These are phyloP conservation scores for Naganishia randhawae DNA, from an alignment of 768 basidiomycete species.

Conservation along the genomic window DNA sequence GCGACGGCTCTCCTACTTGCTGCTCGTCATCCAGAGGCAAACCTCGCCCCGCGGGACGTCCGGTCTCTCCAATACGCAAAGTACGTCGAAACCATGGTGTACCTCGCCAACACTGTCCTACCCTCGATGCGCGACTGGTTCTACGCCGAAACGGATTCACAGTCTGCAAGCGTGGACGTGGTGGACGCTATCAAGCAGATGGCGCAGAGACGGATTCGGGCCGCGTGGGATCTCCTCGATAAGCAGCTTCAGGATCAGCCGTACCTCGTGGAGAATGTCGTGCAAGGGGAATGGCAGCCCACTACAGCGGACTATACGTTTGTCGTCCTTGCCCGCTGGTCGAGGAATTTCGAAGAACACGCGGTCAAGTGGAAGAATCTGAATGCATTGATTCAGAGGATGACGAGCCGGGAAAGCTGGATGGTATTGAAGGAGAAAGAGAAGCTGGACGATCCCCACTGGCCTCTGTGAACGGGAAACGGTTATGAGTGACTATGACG, in stretches of 20 bases:
- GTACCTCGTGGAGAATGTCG: constrained; percentile 17
- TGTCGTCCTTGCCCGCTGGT: constrained; percentile 15
- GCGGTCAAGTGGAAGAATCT: constrained; percentile 13
- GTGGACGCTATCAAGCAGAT: constrained; percentile 3
- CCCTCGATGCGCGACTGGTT: constrained; percentile 34
- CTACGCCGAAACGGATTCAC: constrained; percentile 16
- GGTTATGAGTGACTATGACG: neutral
- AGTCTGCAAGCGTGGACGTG: neutral
- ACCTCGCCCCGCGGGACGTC: constrained; percentile 20
- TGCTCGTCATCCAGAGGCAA: constrained; percentile 23
- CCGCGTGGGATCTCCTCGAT: constrained; percentile 9
- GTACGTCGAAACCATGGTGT: constrained; percentile 28
- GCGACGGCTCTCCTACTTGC: constrained; percentile 27
- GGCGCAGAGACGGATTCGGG: neutral
- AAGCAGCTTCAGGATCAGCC: constrained; percentile 4
- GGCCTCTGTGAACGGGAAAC: neutral
- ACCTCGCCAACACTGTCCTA: constrained; percentile 22
- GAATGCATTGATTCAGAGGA: constrained; percentile 2
- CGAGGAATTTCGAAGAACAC: constrained; percentile 5
- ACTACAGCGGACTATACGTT: neutral
- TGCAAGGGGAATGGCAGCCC: constrained; percentile 1
- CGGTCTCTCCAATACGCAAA: constrained; percentile 16
- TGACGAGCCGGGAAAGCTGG: constrained; percentile 15
- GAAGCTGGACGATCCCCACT: neutral
- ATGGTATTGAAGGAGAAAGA: neutral